Percentiles rank a stretch among this genome's conserved stretches.
phyloP scores from a whole-genome alignment of 2,329 filamentous ascomycete species.

The Epichloe brachyelytri region DNA sequence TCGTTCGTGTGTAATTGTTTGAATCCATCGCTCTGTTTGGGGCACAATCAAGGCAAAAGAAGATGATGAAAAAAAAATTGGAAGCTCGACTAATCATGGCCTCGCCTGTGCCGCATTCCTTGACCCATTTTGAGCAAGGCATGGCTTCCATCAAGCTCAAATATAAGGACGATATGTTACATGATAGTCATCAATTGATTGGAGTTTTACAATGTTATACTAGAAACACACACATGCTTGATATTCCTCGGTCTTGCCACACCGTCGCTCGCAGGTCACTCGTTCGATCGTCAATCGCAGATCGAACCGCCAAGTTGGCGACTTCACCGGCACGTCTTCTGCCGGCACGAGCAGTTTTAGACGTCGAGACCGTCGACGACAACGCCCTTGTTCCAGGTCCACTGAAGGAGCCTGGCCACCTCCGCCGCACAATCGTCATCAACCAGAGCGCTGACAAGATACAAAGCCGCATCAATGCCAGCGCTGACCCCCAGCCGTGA shows the following conservation, averaged over 20 bases:
- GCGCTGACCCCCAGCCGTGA: conserved; percentile 74
- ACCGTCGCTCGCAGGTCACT: background rate
- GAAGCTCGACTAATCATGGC: no score
- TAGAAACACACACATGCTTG: conserved; percentile 1
- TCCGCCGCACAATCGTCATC: conserved; percentile 64
- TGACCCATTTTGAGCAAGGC: no score
- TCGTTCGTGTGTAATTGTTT: no score
- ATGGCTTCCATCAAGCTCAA: no score
- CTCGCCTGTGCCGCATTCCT: no score
- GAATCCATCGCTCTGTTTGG: no score
- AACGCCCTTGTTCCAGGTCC: conserved; percentile 75
- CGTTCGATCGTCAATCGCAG: background rate
- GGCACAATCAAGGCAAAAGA: no score
- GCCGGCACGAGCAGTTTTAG: conserved; percentile 29
- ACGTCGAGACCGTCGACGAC: conserved; percentile 79
- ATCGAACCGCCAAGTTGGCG: background rate
- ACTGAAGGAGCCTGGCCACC: conserved; percentile 63
- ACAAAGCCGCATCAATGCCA: conserved; percentile 72
- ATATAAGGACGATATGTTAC: background rate
- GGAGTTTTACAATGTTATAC: conserved; percentile 4
- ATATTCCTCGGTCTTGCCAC: conserved; percentile 1
- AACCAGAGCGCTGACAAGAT: conserved; percentile 73
- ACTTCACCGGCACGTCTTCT: conserved; percentile 8
- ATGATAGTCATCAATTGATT: conserved; percentile 1
- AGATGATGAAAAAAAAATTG: no score